A percentile compares a stretch with the other conserved stretches of the same genome.
These are phyloP conservation scores for Diplodia sapinea DNA, from an alignment of 2,329 filamentous ascomycete species.

Conservation along the genomic window DNA sequence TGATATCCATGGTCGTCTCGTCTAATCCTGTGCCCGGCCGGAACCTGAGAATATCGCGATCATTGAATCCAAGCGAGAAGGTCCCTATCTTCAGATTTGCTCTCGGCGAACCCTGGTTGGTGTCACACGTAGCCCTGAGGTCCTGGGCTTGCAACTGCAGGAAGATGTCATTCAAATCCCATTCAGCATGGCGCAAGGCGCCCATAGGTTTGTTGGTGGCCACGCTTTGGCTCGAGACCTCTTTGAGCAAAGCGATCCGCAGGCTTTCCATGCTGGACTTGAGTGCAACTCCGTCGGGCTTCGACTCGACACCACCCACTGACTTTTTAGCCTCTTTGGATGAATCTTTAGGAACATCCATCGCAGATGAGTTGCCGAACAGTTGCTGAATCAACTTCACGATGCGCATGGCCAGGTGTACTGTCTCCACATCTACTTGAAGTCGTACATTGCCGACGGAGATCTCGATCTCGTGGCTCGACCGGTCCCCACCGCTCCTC, in stretches of 20 bases:
- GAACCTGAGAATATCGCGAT: conserved; percentile 60
- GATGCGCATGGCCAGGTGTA: conserved; percentile 44
- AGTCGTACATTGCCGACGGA: conserved; percentile 44
- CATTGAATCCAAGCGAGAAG: conserved; percentile 55
- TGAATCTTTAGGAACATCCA: background rate
- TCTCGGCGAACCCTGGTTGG: background rate
- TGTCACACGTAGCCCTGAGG: background rate
- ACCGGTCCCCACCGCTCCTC: background rate
- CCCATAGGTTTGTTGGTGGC: conserved; percentile 4
- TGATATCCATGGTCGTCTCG: conserved; percentile 48
- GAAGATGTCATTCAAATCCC: conserved; percentile 11
- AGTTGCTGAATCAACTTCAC: conserved; percentile 33
- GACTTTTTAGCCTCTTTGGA: conserved; percentile 23
- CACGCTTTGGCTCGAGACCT: conserved; percentile 9
- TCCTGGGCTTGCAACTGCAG: background rate
- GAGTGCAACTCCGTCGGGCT: conserved; percentile 31
- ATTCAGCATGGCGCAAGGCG: conserved; percentile 12
- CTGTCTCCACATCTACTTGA: conserved; percentile 46
- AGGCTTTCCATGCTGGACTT: conserved; percentile 41
- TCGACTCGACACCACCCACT: conserved; percentile 12
- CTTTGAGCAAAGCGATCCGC: conserved; percentile 35
- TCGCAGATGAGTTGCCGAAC: background rate
- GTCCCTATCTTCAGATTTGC: conserved; percentile 37
- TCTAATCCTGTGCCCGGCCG: conserved; percentile 54
- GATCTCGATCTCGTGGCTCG: conserved; percentile 38